phyloP scores from a whole-genome alignment of 2,329 filamentous ascomycete genomes.

The Fusarium globosum region DNA sequence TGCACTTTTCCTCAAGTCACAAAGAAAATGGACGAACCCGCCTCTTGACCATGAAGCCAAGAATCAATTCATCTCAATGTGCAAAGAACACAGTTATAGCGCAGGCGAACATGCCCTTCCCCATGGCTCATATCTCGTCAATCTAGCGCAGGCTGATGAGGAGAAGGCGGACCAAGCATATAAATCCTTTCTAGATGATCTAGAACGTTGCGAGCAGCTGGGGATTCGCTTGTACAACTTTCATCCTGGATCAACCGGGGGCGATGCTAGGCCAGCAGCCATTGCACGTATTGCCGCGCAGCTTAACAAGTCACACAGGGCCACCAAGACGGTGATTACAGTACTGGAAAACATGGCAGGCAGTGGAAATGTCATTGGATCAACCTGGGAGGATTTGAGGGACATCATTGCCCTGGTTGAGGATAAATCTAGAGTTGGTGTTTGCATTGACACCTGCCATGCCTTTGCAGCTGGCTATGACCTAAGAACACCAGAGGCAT shows the following conservation, averaged over 20 bases:
- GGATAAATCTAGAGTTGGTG: constrained; percentile 85
- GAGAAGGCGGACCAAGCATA: constrained; percentile 89
- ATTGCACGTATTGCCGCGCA: constrained; percentile 82
- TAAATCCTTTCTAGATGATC: constrained; percentile 85
- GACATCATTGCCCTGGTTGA: constrained; percentile 85
- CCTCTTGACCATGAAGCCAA: constrained; percentile 75
- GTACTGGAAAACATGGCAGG: constrained; percentile 97
- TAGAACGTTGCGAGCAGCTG: constrained; percentile 84
- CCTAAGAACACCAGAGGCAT: constrained; percentile 78
- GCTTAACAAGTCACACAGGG: constrained; percentile 83
- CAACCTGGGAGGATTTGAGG: constrained; percentile 84
- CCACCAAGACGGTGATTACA: constrained; percentile 80
- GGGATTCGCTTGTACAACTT: constrained; percentile 97
- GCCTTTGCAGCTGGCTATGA: constrained; percentile 96
- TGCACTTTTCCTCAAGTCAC: constrained; percentile 94
- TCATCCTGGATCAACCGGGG: constrained; percentile 87
- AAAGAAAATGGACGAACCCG: constrained; percentile 93
- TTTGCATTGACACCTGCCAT: constrained; percentile 97
- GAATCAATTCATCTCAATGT: constrained; percentile 75
- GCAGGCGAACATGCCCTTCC: constrained; percentile 81
- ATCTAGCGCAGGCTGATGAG: constrained; percentile 86
- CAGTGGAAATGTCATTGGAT: constrained; percentile 86
- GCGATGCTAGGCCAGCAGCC: constrained; percentile 73
- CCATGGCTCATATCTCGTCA: constrained; percentile 96
- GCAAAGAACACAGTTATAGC: constrained; percentile 77